phyloP scores from a whole-genome alignment of 129 eudicot species.

The Artemisia annua region DNA sequence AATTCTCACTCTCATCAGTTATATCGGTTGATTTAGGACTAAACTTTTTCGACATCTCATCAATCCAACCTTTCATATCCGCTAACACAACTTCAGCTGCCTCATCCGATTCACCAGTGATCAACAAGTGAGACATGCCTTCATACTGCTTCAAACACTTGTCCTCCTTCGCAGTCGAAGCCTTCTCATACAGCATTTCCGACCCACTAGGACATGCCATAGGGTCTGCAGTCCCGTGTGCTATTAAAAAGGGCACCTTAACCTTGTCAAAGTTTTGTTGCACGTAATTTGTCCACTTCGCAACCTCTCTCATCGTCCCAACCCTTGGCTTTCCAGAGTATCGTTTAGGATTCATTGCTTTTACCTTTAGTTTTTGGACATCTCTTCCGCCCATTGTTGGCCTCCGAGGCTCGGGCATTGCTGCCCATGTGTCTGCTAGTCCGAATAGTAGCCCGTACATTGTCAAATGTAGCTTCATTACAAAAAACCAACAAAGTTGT shows the following conservation, averaged over 20 bases:
- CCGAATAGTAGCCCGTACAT: constrained; percentile 80
- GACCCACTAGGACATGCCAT: constrained; percentile 77
- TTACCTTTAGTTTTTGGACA: constrained; percentile 62
- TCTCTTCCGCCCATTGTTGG: constrained; percentile 67
- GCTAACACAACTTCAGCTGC: constrained; percentile 63
- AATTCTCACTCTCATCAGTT: no score
- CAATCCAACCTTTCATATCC: constrained; percentile 91
- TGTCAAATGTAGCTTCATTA: constrained; percentile 51
- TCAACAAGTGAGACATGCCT: constrained; percentile 82
- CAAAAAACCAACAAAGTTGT: background rate
- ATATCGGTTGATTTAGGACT: constrained; percentile 33
- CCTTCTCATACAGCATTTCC: constrained; percentile 70
- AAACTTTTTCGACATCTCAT: constrained; percentile 60
- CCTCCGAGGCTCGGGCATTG: constrained; percentile 56
- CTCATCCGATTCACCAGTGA: constrained; percentile 91
- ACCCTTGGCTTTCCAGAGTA: constrained; percentile 71
- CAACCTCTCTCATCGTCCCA: constrained; percentile 86
- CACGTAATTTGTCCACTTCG: constrained; percentile 47
- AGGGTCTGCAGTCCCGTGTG: constrained; percentile 58
- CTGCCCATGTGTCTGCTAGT: constrained; percentile 85
- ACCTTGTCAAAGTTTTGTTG: constrained; percentile 79
- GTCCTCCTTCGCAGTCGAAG: constrained; percentile 46
- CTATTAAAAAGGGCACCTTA: constrained; percentile 55
- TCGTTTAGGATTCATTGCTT: constrained; percentile 68
- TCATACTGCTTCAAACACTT: constrained; percentile 67